Evolutionary conservation across 1,284 basidiomycete genomes (phyloP).

Genomic region (Microbotryum intermedium): DNA sequence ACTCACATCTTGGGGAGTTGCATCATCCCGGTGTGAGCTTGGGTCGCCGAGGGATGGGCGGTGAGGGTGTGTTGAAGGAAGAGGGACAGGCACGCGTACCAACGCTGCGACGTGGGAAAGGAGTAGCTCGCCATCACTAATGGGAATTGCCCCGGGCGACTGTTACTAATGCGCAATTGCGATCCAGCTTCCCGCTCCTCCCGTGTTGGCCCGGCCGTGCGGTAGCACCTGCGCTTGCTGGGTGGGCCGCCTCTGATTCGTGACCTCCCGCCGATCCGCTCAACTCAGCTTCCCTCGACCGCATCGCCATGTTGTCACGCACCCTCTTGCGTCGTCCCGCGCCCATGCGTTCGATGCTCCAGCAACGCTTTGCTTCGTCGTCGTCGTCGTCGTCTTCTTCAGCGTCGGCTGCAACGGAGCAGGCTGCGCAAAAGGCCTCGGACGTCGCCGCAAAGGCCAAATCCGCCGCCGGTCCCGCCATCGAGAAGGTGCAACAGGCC

Average conservation of each 20-base stretch:
- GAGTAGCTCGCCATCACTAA: too few species aligned
- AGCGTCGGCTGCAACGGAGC: conserved; percentile 35
- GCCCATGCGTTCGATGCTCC: neutral
- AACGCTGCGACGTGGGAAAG: neutral
- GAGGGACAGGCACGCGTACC: neutral
- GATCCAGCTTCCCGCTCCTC: too few species aligned
- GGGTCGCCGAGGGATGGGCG: neutral
- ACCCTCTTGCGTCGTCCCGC: conserved; percentile 1
- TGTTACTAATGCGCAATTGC: neutral
- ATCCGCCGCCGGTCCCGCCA: conserved; percentile 50
- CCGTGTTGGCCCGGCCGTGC: neutral
- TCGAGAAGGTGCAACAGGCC: conserved; percentile 49
- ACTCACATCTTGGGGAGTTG: neutral
- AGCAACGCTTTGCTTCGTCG: conserved; percentile 11
- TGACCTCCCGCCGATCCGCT: neutral
- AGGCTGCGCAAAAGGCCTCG: conserved; percentile 58
- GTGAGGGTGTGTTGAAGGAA: neutral
- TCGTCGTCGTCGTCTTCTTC: conserved; percentile 6
- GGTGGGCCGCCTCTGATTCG: too few species aligned
- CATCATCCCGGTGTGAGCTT: too few species aligned
- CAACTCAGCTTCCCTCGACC: neutral
- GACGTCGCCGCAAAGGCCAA: conserved; percentile 54
- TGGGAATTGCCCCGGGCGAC: neutral
- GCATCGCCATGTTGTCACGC: conserved; percentile 1
- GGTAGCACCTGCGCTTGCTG: neutral